These are phyloP conservation scores for Aspergillus quadrilineatus DNA, from an alignment of 2,329 filamentous ascomycete genomes.

Conservation along the genomic window DNA sequence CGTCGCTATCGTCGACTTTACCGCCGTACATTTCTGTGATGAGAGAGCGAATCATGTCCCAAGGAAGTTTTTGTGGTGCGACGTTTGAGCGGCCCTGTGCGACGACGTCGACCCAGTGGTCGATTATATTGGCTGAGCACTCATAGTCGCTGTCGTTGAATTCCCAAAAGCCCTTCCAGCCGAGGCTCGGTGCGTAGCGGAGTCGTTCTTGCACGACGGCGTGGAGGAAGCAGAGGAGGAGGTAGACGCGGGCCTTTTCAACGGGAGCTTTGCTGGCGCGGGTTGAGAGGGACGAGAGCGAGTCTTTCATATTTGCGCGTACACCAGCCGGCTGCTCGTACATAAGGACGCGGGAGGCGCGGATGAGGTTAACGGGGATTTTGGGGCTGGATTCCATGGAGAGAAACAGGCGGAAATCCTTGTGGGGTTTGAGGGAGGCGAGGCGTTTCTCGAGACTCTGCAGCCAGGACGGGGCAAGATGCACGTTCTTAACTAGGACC, in stretches of 20 bases:
- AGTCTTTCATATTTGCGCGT: constrained; percentile 97
- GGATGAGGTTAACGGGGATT: constrained; percentile 93
- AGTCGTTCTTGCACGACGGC: constrained; percentile 93
- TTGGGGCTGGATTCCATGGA: constrained; percentile 97
- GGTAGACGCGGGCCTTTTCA: constrained; percentile 84
- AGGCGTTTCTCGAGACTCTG: constrained; percentile 97
- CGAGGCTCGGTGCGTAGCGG: constrained; percentile 87
- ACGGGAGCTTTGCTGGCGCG: constrained; percentile 79
- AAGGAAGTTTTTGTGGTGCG: constrained; percentile 88
- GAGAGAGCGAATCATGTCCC: constrained; percentile 90
- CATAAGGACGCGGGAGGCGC: constrained; percentile 91
- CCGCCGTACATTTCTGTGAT: constrained; percentile 95
- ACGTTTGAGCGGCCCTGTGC: constrained; percentile 88
- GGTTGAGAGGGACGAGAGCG: constrained; percentile 76
- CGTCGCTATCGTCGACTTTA: constrained; percentile 89
- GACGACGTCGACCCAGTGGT: constrained; percentile 84
- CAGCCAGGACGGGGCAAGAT: constrained; percentile 91
- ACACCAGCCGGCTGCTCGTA: constrained; percentile 98
- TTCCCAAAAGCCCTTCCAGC: constrained; percentile 99
- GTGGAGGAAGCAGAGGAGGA: constrained; percentile 90
- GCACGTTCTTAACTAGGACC: constrained; percentile 99
- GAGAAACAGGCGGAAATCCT: constrained; percentile 90
- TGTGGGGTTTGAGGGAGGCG: constrained; percentile 89
- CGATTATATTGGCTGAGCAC: constrained; percentile 93
- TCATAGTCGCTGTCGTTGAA: constrained; percentile 99